Percentiles rank a stretch among this genome's conserved stretches.
Evolutionary conservation across 2,329 filamentous ascomycete species (phyloP).

Genomic region (Fusarium guadeloupense): DNA sequence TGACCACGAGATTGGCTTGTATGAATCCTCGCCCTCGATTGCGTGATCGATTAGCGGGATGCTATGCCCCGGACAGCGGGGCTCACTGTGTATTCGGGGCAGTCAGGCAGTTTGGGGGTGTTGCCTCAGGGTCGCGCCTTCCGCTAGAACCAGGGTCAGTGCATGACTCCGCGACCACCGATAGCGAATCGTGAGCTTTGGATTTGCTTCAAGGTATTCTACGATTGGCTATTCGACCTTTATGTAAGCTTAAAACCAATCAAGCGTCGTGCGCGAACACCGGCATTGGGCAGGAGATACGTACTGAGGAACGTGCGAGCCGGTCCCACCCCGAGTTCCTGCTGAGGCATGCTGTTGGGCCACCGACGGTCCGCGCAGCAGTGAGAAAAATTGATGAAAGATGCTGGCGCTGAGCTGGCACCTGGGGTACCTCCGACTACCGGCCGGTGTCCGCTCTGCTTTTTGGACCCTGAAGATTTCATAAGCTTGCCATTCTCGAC

Average conservation of each 20-base stretch:
- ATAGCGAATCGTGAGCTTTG: constrained; percentile 39
- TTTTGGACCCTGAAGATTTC: constrained; percentile 6
- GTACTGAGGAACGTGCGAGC: constrained; percentile 18
- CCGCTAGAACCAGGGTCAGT: constrained; percentile 25
- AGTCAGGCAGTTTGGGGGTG: constrained; percentile 24
- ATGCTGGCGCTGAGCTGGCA: constrained; percentile 7
- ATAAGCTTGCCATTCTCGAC: constrained; percentile 33
- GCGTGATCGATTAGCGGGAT: constrained; percentile 47
- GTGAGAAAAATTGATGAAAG: constrained; percentile 26
- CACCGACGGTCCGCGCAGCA: constrained; percentile 44
- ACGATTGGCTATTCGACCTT: constrained; percentile 12
- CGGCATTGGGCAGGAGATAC: constrained; percentile 27
- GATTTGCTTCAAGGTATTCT: constrained; percentile 36
- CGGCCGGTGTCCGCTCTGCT: constrained; percentile 38
- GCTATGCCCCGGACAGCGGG: constrained; percentile 44
- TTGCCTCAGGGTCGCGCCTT: constrained; percentile 35
- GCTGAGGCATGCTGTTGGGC: constrained; percentile 37
- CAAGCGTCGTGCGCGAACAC: constrained; percentile 18
- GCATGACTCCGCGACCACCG: constrained; percentile 38
- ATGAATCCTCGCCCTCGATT: constrained; percentile 45
- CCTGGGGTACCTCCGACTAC: constrained; percentile 40
- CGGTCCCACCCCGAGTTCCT: constrained; percentile 45
- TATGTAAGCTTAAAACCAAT: constrained; percentile 24
- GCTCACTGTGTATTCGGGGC: constrained; percentile 26
- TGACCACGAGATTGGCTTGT: constrained; percentile 38